Evolutionary conservation across 1,139 yeast species (phyloP).

Genomic region (Magnusiomyces ingens): DNA sequence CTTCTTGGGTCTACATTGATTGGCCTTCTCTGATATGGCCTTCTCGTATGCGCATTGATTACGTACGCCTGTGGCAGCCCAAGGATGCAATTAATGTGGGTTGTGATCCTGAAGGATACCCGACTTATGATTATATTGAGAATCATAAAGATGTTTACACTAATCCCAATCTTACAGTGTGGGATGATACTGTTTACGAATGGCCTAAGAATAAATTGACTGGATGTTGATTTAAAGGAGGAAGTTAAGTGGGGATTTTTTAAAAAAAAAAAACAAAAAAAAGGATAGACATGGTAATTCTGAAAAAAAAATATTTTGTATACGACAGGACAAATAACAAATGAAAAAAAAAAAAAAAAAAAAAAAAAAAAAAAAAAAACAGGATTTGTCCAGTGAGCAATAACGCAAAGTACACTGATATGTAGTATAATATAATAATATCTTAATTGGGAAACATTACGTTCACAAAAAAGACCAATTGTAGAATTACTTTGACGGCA

Average conservation of each 20-base stretch:
- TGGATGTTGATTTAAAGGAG: conserved; percentile 31
- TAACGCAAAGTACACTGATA: too few relatives aligned
- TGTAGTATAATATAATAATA: too few relatives aligned
- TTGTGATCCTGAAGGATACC: conserved; percentile 70
- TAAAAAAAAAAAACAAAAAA: background rate
- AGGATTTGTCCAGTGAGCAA: too few relatives aligned
- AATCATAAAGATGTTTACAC: conserved; percentile 55
- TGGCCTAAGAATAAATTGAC: conserved; percentile 52
- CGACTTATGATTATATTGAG: conserved; percentile 68
- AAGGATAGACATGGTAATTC: background rate
- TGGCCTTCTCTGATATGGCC: conserved; percentile 72
- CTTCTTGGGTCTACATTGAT: conserved; percentile 76
- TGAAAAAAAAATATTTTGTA: background rate
- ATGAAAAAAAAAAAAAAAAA: too few relatives aligned
- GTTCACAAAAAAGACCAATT: background rate
- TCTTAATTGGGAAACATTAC: too few relatives aligned
- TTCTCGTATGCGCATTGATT: conserved; percentile 58
- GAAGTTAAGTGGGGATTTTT: background rate
- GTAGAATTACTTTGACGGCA: too few relatives aligned
- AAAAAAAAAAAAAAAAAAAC: too few relatives aligned
- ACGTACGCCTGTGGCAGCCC: conserved; percentile 77
- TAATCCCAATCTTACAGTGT: conserved; percentile 57
- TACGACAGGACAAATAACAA: too few relatives aligned
- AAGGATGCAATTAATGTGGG: conserved; percentile 43
- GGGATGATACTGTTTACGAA: conserved; percentile 60